phyloP scores from a whole-genome alignment of 805 yeast genomes.

The Candida xyloterini region DNA sequence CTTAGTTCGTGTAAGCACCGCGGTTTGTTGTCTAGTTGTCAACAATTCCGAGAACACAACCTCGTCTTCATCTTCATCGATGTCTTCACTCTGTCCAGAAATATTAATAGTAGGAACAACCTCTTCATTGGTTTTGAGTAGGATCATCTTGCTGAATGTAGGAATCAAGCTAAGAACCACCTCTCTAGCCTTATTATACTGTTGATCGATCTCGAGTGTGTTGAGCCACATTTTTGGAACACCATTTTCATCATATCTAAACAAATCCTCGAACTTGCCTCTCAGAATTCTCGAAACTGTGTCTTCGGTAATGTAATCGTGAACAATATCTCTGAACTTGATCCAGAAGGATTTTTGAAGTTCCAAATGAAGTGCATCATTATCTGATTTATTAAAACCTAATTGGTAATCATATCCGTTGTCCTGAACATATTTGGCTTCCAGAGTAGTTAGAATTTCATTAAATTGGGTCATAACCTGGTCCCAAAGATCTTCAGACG shows the following conservation, averaged over 20 bases:
- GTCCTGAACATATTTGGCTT: constrained; percentile 32
- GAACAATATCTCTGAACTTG: constrained; percentile 53
- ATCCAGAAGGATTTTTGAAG: constrained; percentile 64
- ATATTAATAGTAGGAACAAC: constrained; percentile 58
- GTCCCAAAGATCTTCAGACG: constrained; percentile 61
- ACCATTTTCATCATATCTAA: constrained; percentile 80
- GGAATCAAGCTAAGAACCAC: constrained; percentile 59
- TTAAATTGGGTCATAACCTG: constrained; percentile 45
- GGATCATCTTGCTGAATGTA: constrained; percentile 51
- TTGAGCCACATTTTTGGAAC: constrained; percentile 80
- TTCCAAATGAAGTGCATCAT: constrained; percentile 38
- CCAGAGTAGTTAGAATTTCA: constrained; percentile 27
- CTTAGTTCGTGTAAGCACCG: constrained; percentile 57
- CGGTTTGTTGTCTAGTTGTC: constrained; percentile 53
- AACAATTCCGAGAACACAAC: constrained; percentile 55
- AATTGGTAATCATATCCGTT: constrained; percentile 57
- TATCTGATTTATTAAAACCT: constrained; percentile 50
- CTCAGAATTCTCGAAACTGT: constrained; percentile 62
- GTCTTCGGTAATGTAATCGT: constrained; percentile 64
- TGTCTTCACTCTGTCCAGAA: constrained; percentile 32
- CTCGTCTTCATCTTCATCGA: constrained; percentile 38
- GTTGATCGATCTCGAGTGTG: constrained; percentile 65
- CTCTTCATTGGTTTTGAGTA: constrained; percentile 47
- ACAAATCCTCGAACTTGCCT: constrained; percentile 76
- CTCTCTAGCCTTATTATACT: constrained; percentile 58